A percentile compares a stretch with the other conserved stretches of the same genome.
Evolutionary conservation across 495 filamentous ascomycete species (phyloP).

Genomic region (Penicillium parvum): DNA sequence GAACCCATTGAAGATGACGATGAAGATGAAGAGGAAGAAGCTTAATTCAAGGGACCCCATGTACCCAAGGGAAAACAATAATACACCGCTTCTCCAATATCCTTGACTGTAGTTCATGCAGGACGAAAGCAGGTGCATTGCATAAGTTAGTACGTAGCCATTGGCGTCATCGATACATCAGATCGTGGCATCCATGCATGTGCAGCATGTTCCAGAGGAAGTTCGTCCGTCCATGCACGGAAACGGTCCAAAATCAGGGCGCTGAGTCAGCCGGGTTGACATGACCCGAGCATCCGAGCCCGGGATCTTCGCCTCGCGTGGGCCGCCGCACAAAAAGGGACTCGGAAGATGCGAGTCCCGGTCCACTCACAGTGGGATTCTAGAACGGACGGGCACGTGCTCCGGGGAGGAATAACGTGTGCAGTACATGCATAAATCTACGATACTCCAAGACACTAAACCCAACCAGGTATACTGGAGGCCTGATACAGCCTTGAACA

Average conservation of each 20-base stretch:
- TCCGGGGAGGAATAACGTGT: not conserved
- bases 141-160: too few relatives aligned
- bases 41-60: not conserved
- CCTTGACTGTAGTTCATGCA: too few relatives aligned
- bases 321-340: not conserved
- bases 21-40: constrained; percentile 32
- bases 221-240: too few relatives aligned
- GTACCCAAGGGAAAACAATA: too few relatives aligned
- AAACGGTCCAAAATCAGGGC: not conserved
- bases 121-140: too few relatives aligned
- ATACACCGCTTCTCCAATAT: too few relatives aligned
- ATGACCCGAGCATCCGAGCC: not conserved
- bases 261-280: not conserved
- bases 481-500: too few relatives aligned
- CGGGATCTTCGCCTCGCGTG: not conserved
- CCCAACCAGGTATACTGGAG: too few relatives aligned
- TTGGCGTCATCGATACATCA: too few relatives aligned
- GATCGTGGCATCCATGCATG: too few relatives aligned
- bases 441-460: too few relatives aligned
- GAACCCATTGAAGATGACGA: constrained; percentile 61
- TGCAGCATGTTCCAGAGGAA: too few relatives aligned
- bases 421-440: not conserved
- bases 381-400: not conserved
- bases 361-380: constrained; percentile 6
- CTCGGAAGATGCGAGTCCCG: constrained; percentile 4